Evolutionary conservation across 2,329 filamentous ascomycete genomes (phyloP), one percentile per base, ranked within the genome.

Genomic region (Claviceps africana): DNA sequence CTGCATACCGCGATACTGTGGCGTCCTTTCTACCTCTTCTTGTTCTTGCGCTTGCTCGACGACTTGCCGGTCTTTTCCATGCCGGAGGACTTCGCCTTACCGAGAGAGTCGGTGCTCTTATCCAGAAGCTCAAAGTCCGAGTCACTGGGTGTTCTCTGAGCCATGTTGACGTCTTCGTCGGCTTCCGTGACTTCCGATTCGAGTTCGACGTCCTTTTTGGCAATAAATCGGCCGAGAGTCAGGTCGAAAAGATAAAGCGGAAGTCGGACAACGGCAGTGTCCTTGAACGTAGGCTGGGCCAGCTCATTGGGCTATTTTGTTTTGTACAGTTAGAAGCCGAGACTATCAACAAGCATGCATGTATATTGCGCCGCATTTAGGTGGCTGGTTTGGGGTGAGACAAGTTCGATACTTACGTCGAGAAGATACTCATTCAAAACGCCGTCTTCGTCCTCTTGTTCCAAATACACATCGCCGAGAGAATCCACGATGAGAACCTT

Each of bases 401-500:
- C 15, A n/a, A 43, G 15, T 17, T 39, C n/a, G 15, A 21, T 9
- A 78, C 85, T 76, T 71, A 96, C 82, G 65, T 98, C 91, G 55
- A 98, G 81, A 57, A 96, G 72, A 64, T 84, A 95, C 65, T 96
- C 88, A 59, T 86, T 79, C 33, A 81, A 78, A 52, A 86, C 81
- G 51, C 93, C 93, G 25, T 96, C 88, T 59, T 90, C 89, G 50
- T 88, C 88, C 61, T 88, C 79, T 64, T 95, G 87, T 68, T 97
- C 90, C n/a, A 98, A 75, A 64, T 88, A 98, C 13, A 98, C 93
- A 60, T 96, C 89, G 30, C 93, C 93, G 10, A 85, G 74, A 0
- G 87, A 88, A 68, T 98, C 91, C 4, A 98, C 93, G 52, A 98
- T 84, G 39, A 98, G 74, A 1, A 95, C 77, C 73, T 97, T 98